Base-by-base conservation (phyloP, 2,329 filamentous ascomycete genomes). In the Elsinoe australis region DNA sequence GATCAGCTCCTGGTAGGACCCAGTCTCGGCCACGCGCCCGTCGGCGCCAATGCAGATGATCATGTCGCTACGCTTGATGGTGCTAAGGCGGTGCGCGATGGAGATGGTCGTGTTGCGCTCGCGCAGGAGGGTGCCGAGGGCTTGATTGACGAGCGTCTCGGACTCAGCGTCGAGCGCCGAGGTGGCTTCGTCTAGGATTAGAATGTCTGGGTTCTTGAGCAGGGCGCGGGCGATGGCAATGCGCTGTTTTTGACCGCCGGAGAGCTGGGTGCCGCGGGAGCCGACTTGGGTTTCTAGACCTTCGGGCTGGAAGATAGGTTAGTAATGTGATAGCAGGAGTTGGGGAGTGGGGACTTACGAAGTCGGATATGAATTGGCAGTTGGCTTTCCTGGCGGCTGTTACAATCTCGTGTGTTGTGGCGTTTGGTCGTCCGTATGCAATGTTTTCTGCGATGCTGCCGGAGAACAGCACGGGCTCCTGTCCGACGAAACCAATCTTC, bases 81-180 rank as follows among this genome's bases (percentile, higher is more conserved):
- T 98, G 1, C 87, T 94, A 3, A 98, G 75, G 39, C 94, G 82
- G 68, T 98, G 92, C 0, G 92, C 94, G 59, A 98, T 98, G 47
- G 87, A 94, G 62, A 98, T 96, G 8, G 92, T 98, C 0, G 94
- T 98, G 66, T 92, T 95, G 60, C 83, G 85, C 24, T 88, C 88
- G 53, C 80, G 77, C 21, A 98, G 80, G 26, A 98, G 75, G 35
- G 80, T 80, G 5, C 80, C 80, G 2, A 98, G 74, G 2, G 92
- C 92, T 58, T 87, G 82, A 64, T 98, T 98, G 52, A 98, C 92
- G 2, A 96, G 77, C 0, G 92, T 96, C 66, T 98, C 92, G 0
- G 87, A 95, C 66, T 98, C 92, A 10, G 92, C 92, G 63, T 98
- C 92, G 5, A 98, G 75, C 0, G 92, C 92, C 2, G 87, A 95